Base-by-base conservation (phyloP, 768 basidiomycete genomes). In the Agrocybe praecox region DNA sequence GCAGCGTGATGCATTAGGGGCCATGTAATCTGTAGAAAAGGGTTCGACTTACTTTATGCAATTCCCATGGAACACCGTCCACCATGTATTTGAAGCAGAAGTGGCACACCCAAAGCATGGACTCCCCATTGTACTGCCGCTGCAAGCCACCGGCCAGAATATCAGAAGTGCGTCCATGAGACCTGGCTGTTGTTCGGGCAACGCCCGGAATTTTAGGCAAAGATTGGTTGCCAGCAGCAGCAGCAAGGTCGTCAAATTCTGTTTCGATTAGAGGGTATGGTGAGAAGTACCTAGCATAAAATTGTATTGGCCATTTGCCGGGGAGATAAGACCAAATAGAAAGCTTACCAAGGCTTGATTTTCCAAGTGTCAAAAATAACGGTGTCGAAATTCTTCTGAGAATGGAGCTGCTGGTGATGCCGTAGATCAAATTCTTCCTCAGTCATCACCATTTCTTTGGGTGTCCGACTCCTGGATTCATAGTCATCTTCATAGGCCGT, bases 11-110 rank as follows among this genome's bases (percentile, higher is more conserved):
- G 2, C 32, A 45, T 46, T 40, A 50, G 21, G 18, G 46, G 10
- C 6, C n/a, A n/a, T 19, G 8, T 12, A 21, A 32, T 36, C 22
- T 42, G 40, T 52, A 8, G 23, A 47, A 22, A 26, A 36, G 3
- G 47, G 11, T 40, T 24, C 7, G 29, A 64, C 89, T 82, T 43
- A 83, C 79, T 63, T 91, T 88, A 58, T 88, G 78, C 58, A 86
- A 58, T 58, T 81, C 89, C 86, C 90, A 96, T 19, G 78, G 75
- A 1, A 74, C 71, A 15, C 85, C 82, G 46, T 93, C 88, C 2
- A 85, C 77, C 88, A 95, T 93, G 68, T 99, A 99, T 74, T 97
- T 98, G 86, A 98, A 97, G 75, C 96, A 99, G 58, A 85, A 82
- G 62, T 95, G 90, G 68, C 94, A 96, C 6, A 96, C 92, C 84